These are phyloP conservation scores for Rusavskia elegans DNA, from an alignment of 495 filamentous ascomycete genomes.

Conservation along the genomic window DNA sequence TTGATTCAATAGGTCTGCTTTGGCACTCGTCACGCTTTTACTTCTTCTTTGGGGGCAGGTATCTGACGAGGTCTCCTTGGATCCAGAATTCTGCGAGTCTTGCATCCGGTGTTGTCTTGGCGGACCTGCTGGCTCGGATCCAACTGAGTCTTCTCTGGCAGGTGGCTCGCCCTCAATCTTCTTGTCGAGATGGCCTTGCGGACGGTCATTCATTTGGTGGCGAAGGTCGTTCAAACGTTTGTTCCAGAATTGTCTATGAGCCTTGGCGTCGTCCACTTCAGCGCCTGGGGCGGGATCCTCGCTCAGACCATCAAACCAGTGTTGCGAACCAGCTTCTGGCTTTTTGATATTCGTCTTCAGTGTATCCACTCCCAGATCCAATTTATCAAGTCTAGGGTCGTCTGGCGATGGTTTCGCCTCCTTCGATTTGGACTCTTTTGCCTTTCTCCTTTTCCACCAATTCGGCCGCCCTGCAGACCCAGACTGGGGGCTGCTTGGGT, in stretches of 20 bases:
- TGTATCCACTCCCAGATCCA: neutral
- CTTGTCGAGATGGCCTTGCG: neutral
- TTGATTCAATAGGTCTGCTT: conserved; percentile 29
- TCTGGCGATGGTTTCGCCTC: neutral
- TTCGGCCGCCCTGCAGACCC: neutral
- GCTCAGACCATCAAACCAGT: conserved; percentile 7
- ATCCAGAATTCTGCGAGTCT: neutral
- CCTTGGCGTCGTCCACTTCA: neutral
- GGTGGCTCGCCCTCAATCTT: neutral
- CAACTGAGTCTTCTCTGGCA: neutral
- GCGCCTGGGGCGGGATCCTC: conserved; percentile 1
- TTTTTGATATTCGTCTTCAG: neutral
- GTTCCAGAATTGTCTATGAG: neutral
- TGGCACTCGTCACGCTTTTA: conserved; percentile 1
- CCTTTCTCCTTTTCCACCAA: conserved; percentile 2
- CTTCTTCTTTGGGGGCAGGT: neutral
- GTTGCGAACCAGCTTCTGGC: neutral
- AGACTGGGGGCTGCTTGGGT: neutral
- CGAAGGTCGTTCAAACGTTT: neutral
- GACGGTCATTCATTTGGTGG: neutral
- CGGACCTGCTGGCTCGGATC: no score
- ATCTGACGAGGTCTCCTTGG: neutral
- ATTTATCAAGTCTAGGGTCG: neutral
- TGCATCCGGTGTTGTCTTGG: neutral
- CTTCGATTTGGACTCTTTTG: neutral